These are phyloP conservation scores for Oxytropis ochrocephala DNA, from an alignment of 306 rosid genomes.

Conservation along the genomic window DNA sequence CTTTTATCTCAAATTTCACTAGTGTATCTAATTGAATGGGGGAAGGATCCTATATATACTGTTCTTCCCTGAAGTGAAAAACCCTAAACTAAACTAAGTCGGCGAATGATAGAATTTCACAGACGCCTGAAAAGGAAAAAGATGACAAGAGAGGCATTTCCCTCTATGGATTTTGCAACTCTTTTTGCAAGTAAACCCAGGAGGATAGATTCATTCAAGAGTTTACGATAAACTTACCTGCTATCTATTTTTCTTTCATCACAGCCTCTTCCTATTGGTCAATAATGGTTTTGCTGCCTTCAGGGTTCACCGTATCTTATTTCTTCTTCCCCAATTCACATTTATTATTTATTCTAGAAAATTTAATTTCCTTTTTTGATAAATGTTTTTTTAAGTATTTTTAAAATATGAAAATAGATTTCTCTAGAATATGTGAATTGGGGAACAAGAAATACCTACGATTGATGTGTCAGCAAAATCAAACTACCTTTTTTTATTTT, in stretches of 20 bases:
- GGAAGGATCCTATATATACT: background rate
- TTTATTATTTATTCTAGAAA: background rate
- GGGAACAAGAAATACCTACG: no score
- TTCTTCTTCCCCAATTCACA: background rate
- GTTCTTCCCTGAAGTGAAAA: background rate
- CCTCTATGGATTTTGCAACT: background rate
- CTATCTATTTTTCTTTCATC: background rate
- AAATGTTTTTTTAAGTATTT: background rate
- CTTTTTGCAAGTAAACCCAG: background rate
- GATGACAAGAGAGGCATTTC: background rate
- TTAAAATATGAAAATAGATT: no score
- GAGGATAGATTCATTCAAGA: background rate
- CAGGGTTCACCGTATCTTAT: background rate
- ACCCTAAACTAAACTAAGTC: background rate
- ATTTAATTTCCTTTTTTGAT: no score
- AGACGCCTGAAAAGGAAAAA: background rate
- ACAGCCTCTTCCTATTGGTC: slow-evolving; percentile 22
- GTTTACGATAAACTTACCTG: background rate
- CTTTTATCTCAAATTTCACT: no score
- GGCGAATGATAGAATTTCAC: background rate
- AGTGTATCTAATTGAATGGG: background rate
- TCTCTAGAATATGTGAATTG: no score
- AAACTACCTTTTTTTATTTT: no score
- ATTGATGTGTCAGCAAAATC: no score
- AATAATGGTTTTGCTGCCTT: background rate